Evolutionary conservation across 1,284 basidiomycete species (phyloP).

Genomic region (Cystobasidium slooffiae): DNA sequence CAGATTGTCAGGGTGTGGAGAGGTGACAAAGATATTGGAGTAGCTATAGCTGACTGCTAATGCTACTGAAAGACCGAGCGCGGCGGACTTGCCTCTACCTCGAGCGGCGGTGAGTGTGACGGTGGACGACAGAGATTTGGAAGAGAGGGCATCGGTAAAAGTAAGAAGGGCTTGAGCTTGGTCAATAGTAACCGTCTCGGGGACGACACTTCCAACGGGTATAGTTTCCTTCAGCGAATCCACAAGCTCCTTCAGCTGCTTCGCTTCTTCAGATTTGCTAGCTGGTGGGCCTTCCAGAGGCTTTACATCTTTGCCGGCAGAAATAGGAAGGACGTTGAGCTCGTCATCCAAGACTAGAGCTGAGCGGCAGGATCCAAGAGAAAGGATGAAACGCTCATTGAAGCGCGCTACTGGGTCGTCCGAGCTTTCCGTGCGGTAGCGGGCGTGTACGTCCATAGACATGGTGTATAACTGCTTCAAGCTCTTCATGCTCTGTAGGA

Average conservation of each 20-base stretch:
- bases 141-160: slow-evolving; percentile 87
- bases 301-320: slow-evolving; percentile 90
- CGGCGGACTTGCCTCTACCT: slow-evolving; percentile 96
- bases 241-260: slow-evolving; percentile 80
- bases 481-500: slow-evolving; percentile 94
- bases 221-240: slow-evolving; percentile 80
- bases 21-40: slow-evolving; percentile 97
- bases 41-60: slow-evolving; percentile 93
- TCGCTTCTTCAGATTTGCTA: slow-evolving; percentile 49
- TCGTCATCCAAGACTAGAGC: slow-evolving; percentile 97
- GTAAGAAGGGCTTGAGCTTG: slow-evolving; percentile 82
- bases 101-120: slow-evolving; percentile 92
- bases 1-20: slow-evolving; percentile 95
- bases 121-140: slow-evolving; percentile 91
- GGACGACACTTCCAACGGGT: slow-evolving; percentile 85
- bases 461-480: slow-evolving; percentile 92
- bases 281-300: slow-evolving; percentile 66
- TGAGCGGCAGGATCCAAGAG: slow-evolving; percentile 84
- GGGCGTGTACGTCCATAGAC: slow-evolving; percentile 95
- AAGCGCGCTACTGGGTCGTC: slow-evolving; percentile 91
- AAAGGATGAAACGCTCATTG: slow-evolving; percentile 97
- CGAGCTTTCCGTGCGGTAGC: slow-evolving; percentile 83
- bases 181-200: slow-evolving; percentile 90
- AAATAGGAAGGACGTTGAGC: slow-evolving; percentile 94
- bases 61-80: slow-evolving; percentile 89